A percentile compares a stretch with the other conserved stretches of the same genome.
Conservation (phyloP, 2,329 filamentous ascomycete species). For the Cercospora brassicicola region DNA sequence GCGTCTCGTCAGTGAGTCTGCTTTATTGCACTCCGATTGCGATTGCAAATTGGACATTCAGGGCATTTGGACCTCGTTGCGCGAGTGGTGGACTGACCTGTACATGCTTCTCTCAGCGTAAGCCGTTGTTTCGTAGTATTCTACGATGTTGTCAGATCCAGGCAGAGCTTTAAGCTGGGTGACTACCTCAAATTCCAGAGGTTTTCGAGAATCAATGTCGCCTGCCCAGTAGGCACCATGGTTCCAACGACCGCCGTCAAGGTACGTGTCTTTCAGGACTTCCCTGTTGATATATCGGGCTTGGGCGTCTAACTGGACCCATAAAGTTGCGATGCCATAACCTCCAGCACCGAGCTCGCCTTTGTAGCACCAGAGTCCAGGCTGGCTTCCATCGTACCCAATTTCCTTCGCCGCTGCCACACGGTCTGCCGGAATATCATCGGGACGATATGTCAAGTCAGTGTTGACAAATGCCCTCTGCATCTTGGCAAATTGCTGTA, state of each 20-base stretch:
- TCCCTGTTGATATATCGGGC: not conserved
- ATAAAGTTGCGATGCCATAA: not conserved
- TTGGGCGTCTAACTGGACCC: not conserved
- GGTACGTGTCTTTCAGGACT: not conserved
- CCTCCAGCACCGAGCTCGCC: not conserved
- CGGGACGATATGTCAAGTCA: not conserved
- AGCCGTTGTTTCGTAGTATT: not conserved
- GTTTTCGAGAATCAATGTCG: not conserved
- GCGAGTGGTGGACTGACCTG: not conserved
- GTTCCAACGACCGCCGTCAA: not conserved
- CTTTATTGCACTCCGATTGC: not conserved
- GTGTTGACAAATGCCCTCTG: not conserved
- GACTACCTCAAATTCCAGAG: not conserved
- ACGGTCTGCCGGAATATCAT: not conserved
- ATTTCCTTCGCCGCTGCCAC: not conserved
- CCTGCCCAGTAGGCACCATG: slow-evolving; percentile 1
- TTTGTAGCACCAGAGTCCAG: not conserved
- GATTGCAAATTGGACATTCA: not conserved
- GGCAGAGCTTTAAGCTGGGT: not conserved
- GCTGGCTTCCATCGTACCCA: not conserved
- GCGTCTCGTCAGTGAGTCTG: not conserved
- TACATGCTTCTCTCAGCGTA: not conserved
- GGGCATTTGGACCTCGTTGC: not conserved
- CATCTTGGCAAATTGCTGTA: not conserved
- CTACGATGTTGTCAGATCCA: not conserved